A percentile compares a stretch with the other conserved stretches of the same genome.
phyloP scores from a whole-genome alignment of 2,329 filamentous ascomycete species.

The Fusarium sp. region DNA sequence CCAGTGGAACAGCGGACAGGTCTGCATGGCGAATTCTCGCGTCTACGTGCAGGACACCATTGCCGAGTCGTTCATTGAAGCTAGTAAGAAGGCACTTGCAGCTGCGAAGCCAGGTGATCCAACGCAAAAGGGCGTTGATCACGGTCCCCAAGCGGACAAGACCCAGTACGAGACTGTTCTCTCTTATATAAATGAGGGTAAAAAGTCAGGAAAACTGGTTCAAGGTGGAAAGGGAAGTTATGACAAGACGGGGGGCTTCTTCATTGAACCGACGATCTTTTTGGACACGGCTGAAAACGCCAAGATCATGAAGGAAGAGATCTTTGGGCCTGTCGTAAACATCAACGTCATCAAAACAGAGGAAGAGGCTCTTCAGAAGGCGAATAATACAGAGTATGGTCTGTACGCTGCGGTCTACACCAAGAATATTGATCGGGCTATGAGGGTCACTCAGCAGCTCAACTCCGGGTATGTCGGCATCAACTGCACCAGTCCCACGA shows the following conservation, averaged over 20 bases:
- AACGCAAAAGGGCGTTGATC: not conserved
- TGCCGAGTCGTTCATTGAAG: slow-evolving; percentile 43
- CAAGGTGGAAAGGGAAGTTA: slow-evolving; percentile 22
- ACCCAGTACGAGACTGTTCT: slow-evolving; percentile 24
- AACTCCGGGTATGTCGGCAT: slow-evolving; percentile 71
- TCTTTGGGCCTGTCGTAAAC: slow-evolving; percentile 72
- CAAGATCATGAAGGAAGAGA: slow-evolving; percentile 67
- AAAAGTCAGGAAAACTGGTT: slow-evolving; percentile 3
- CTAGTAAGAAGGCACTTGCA: slow-evolving; percentile 9
- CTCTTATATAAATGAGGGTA: slow-evolving; percentile 28
- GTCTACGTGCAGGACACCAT: slow-evolving; percentile 66
- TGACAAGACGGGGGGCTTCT: slow-evolving; percentile 19
- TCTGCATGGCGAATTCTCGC: slow-evolving; percentile 68
- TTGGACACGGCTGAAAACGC: slow-evolving; percentile 41
- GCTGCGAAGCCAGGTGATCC: slow-evolving; percentile 17
- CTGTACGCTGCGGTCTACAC: slow-evolving; percentile 68
- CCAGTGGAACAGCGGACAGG: slow-evolving; percentile 65
- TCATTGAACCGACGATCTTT: slow-evolving; percentile 34
- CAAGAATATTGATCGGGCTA: slow-evolving; percentile 58
- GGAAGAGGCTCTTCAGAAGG: slow-evolving; percentile 46
- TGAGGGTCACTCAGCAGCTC: slow-evolving; percentile 60
- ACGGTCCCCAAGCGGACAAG: slow-evolving; percentile 29
- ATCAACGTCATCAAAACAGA: slow-evolving; percentile 58
- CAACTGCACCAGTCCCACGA: slow-evolving; percentile 52
- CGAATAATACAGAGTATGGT: slow-evolving; percentile 62